Evolutionary conservation across 2,329 filamentous ascomycete species (phyloP).

Genomic region (Clarireedia monteithiana): DNA sequence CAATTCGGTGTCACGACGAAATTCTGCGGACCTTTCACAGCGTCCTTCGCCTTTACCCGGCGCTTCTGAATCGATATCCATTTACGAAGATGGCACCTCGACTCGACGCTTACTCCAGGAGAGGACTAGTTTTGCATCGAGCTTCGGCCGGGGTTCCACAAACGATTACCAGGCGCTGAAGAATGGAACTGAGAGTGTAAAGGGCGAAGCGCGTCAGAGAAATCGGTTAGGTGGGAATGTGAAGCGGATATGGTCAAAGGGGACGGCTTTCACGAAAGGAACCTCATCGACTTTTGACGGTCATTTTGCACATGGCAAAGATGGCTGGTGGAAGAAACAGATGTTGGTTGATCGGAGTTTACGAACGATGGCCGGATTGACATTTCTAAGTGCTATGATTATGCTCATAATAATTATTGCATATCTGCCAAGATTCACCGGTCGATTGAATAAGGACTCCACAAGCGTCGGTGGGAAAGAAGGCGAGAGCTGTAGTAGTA

Average conservation of each 20-base stretch:
- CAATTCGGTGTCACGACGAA: background rate
- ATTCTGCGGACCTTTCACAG: constrained; percentile 2
- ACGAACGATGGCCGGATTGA: constrained; percentile 16
- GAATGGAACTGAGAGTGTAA: background rate
- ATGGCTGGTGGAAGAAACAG: constrained; percentile 19
- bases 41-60: background rate
- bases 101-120: background rate
- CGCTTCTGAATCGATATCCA: background rate
- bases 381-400: constrained; percentile 12
- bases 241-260: background rate
- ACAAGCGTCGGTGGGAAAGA: constrained; percentile 13
- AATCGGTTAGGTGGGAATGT: background rate
- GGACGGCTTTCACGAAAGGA: background rate
- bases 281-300: constrained; percentile 13
- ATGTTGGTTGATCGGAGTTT: constrained; percentile 19
- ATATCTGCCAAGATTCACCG: constrained; percentile 13
- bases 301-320: constrained; percentile 17
- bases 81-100: background rate
- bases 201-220: background rate
- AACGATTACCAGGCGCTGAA: background rate
- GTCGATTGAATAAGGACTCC: constrained; percentile 9
- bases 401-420: constrained; percentile 15
- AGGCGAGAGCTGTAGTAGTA: constrained; percentile 14
- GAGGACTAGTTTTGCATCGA: background rate
- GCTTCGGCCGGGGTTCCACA: background rate